phyloP scores from a whole-genome alignment of 352 stramenopile genomes.

The Globisporangium alternatum region DNA sequence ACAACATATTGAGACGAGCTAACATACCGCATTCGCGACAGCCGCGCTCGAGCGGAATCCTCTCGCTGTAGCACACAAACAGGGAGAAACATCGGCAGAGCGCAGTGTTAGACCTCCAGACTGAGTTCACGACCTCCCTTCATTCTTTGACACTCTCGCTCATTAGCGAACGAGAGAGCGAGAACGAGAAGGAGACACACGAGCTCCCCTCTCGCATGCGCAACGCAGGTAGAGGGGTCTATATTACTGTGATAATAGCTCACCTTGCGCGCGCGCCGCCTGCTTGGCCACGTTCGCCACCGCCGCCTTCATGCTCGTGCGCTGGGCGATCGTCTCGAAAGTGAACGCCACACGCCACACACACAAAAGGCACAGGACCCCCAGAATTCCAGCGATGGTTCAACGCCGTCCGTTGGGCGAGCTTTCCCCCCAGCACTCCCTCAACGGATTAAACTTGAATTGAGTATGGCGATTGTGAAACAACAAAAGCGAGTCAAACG shows the following conservation, averaged over 20 bases:
- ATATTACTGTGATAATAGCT: neutral
- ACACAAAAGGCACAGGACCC: constrained; percentile 1
- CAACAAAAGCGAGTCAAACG: too few species aligned
- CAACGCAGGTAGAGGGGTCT: neutral
- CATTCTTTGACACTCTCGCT: neutral
- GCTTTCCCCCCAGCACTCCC: neutral
- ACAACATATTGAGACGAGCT: neutral
- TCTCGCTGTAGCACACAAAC: neutral
- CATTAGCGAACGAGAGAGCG: neutral
- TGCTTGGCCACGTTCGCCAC: constrained; percentile 17
- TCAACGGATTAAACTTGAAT: neutral
- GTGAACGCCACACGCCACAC: constrained; percentile 11
- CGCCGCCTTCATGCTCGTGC: constrained; percentile 13
- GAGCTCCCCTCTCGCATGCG: neutral
- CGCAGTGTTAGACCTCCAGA: neutral
- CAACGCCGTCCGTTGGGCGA: constrained; percentile 8
- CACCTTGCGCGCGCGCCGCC: constrained; percentile 15
- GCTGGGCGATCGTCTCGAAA: constrained; percentile 12
- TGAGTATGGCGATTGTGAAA: neutral
- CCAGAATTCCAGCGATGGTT: constrained; percentile 16
- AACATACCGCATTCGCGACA: constrained; percentile 36
- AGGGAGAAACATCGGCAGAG: neutral
- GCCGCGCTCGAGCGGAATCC: constrained; percentile 31
- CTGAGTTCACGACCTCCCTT: neutral
- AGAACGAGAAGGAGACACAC: neutral